These are phyloP conservation scores for Iris macrosiphon DNA, from an alignment of 106 monocot genomes.

Conservation along the genomic window DNA sequence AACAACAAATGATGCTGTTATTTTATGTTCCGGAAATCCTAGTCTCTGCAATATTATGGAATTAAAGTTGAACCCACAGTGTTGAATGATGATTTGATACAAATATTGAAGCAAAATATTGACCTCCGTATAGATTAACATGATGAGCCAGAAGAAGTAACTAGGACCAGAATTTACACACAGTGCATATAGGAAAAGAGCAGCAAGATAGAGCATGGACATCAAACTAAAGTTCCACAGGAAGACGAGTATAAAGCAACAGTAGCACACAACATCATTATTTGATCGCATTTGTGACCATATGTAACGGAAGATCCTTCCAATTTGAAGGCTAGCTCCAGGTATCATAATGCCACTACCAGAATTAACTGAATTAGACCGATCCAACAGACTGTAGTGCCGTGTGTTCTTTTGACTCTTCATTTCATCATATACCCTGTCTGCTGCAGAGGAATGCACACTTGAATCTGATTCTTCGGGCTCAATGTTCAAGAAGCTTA, in stretches of 20 bases:
- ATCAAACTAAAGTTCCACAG: constrained; percentile 93
- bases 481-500: constrained; percentile 89
- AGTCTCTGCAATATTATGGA: constrained; percentile 39
- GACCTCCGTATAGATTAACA: constrained; percentile 87
- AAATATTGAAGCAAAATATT: constrained; percentile 88
- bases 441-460: constrained; percentile 46
- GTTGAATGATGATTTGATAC: constrained; percentile 95
- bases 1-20: constrained; percentile 76
- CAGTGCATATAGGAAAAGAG: constrained; percentile 93
- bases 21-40: constrained; percentile 77
- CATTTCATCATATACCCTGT: constrained; percentile 47
- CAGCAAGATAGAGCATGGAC: constrained; percentile 83
- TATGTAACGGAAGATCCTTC: constrained; percentile 63
- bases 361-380: constrained; percentile 44
- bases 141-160: constrained; percentile 86
- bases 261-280: constrained; percentile 95
- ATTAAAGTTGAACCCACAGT: constrained; percentile 63
- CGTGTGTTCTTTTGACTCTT: constrained; percentile 29
- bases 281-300: constrained; percentile 97
- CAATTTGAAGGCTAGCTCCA: constrained; percentile 70
- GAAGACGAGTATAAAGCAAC: constrained; percentile 80
- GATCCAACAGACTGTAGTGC: constrained; percentile 17
- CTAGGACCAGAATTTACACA: constrained; percentile 91
- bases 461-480: constrained; percentile 66
- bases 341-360: constrained; percentile 20